Base-by-base conservation (phyloP, 768 basidiomycete species). In the Phylloporus sp. region DNA sequence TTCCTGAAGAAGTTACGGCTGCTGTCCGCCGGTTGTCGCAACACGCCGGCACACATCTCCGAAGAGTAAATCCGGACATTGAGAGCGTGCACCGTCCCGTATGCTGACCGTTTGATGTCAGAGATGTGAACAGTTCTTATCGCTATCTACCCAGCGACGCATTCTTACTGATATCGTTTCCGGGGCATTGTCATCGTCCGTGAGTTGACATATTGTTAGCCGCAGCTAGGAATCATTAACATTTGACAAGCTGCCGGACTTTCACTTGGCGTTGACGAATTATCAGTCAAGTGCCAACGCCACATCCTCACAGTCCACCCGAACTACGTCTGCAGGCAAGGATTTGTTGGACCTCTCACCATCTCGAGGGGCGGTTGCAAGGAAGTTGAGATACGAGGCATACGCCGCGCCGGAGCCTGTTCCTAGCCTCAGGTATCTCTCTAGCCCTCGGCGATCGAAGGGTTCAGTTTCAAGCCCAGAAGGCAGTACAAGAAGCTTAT, bases 121-220 rank as follows among this genome's bases (percentile, higher is more conserved):
- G 88, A 78, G 87, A 45, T 89, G 86, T 57, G 72, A 78, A 21
- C 81, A 86, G 60, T 89, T 90, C 58, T 54, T 80, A 24, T 67
- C 65, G 10, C 64, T 86, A 14, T 68, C 67, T 7, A 59, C 64
- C 17, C 67, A 82, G 44, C 74, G 69, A 52, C 61, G 69, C 9
- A 50, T 67, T 6, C 72, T 90, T 17, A 49, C 62, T 17, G 64
- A 71, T 11, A 73, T 84, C 38, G 55, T 84, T 32, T 62, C 68
- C 4, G 67, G 59, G n/a, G 74, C 79, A 23, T 60, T 63, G 31
- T 79, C 82, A 2, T 69, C 78, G 41, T 78, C 86, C 26, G 86
- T 86, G 58, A 53, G 78, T 57, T 34, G 37, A 26, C 38, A 39
- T 23, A 40, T 41, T 35, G 20, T 21, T 24, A 11, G 56, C 23